Percentiles rank a stretch among this genome's conserved stretches.
Evolutionary conservation across 768 basidiomycete species (phyloP).

Genomic region (Omphalotus guepiniiformis): DNA sequence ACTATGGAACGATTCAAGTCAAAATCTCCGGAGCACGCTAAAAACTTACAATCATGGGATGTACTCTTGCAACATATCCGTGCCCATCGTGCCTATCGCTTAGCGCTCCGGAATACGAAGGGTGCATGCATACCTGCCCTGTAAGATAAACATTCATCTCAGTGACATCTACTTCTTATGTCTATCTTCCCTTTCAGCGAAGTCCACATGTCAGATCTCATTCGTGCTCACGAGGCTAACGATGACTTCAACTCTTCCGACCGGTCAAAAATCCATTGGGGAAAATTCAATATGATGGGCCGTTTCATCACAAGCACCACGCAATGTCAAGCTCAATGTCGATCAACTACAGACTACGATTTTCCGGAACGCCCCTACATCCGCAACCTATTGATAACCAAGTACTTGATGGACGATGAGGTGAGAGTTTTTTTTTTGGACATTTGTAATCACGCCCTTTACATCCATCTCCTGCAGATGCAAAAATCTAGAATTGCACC

Average conservation of each 20-base stretch:
- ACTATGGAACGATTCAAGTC: slow-evolving; percentile 71
- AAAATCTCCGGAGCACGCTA: slow-evolving; percentile 64
- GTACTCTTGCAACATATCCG: slow-evolving; percentile 77
- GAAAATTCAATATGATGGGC: slow-evolving; percentile 91
- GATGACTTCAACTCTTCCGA: slow-evolving; percentile 64
- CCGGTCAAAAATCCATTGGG: slow-evolving; percentile 84
- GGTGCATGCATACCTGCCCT: slow-evolving; percentile 85
- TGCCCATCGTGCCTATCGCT: slow-evolving; percentile 86
- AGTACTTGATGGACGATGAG: slow-evolving; percentile 66
- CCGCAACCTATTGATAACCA: slow-evolving; percentile 48
- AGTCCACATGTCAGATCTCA: slow-evolving; percentile 86
- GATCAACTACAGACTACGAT: slow-evolving; percentile 52
- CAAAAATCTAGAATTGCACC: slow-evolving; percentile 61
- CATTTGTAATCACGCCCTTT: background rate
- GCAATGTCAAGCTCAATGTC: slow-evolving; percentile 75
- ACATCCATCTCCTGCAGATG: slow-evolving; percentile 38
- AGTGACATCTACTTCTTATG: slow-evolving; percentile 11
- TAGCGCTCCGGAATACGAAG: slow-evolving; percentile 82
- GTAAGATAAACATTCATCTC: slow-evolving; percentile 35
- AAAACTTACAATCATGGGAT: slow-evolving; percentile 79
- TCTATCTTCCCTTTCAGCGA: slow-evolving; percentile 52
- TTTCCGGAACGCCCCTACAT: slow-evolving; percentile 56
- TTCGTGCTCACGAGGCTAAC: slow-evolving; percentile 84
- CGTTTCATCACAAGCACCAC: slow-evolving; percentile 75
- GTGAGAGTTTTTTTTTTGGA: no score